Base-by-base conservation (phyloP, 768 basidiomycete species). In the Lactarius deliciosus region DNA sequence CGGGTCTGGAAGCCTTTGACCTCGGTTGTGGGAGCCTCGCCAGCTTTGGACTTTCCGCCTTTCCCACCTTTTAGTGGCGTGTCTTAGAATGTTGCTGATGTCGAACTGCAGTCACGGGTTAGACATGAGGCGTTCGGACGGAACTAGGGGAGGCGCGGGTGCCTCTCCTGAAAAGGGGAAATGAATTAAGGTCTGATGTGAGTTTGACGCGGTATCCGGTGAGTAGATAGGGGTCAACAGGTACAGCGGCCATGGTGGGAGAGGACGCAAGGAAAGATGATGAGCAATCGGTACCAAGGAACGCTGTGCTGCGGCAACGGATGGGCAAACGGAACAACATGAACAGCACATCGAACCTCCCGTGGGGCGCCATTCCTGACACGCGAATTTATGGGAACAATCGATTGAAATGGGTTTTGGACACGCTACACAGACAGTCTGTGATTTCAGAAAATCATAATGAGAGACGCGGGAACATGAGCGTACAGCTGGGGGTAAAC, bases 401-500 rank as follows among this genome's bases (percentile, higher is more conserved):
- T 13, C 3, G 11, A 38, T 38, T 38, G 36, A 7, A 38, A 38
- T 38, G 36, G 36, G 36, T 11, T 11, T 36, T 11, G 9, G 11
- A 11, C 36, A 13, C 1, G 36, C 1, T 13, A 11, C 10, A 38
- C 11, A 38, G 36, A 38, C 36, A 38, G 36, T 11, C 11, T 11
- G 36, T 38, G 36, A 11, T 11, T 3, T 38, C 36, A 38, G 11
- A 36, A 34, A 11, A 36, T 11, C 3, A 36, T 36, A 38, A 38
- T 38, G 36, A 38, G 36, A 38, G 36, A 18, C 41, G 2, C 6
- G 41, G 16, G 16, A 18, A 18, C 41, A 41, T 16, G 68, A 64
- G 70, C 88, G 74, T 77, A 91, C 86, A 96, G 80, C 53, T 85
- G 91, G 40, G 97, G 86, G 32, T 8, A 7, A 32, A 32, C 96